Evolutionary conservation across 345 rosid genomes (phyloP).

Genomic region (Euphorbia lathyris): DNA sequence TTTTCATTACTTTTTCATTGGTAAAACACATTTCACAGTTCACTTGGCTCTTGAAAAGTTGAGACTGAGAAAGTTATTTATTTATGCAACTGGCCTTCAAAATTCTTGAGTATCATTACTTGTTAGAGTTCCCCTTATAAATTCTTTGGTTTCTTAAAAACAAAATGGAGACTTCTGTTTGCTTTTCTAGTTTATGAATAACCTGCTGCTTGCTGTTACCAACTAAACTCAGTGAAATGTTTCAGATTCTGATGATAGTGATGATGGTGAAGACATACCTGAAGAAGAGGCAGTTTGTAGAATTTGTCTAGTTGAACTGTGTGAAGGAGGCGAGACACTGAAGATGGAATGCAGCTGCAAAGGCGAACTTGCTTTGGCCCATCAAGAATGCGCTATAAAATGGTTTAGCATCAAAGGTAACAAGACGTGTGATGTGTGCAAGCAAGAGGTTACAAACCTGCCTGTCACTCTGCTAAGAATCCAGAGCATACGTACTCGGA

Average conservation of each 20-base stretch:
- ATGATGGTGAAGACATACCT: slow-evolving; percentile 80
- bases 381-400: slow-evolving; percentile 86
- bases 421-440: slow-evolving; percentile 89
- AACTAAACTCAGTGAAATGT: slow-evolving; percentile 15
- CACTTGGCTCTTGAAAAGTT: too few relatives aligned
- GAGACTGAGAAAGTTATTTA: too few relatives aligned
- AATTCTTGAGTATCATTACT: too few relatives aligned
- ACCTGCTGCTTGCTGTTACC: slow-evolving; percentile 3
- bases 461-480: slow-evolving; percentile 80
- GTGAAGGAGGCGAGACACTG: slow-evolving; percentile 94
- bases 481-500: slow-evolving; percentile 46
- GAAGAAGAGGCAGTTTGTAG: slow-evolving; percentile 97
- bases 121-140: background rate
- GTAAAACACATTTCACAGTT: too few relatives aligned
- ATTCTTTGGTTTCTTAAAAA: background rate
- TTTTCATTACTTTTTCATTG: too few relatives aligned
- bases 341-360: slow-evolving; percentile 99
- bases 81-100: too few relatives aligned
- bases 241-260: slow-evolving; percentile 52
- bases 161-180: background rate
- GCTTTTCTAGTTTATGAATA: background rate
- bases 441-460: slow-evolving; percentile 78
- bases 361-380: slow-evolving; percentile 96
- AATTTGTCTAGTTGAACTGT: slow-evolving; percentile 79
- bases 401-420: slow-evolving; percentile 96